Conservation (phyloP, 306 rosid genomes). For the Ziziphus jujuba region DNA sequence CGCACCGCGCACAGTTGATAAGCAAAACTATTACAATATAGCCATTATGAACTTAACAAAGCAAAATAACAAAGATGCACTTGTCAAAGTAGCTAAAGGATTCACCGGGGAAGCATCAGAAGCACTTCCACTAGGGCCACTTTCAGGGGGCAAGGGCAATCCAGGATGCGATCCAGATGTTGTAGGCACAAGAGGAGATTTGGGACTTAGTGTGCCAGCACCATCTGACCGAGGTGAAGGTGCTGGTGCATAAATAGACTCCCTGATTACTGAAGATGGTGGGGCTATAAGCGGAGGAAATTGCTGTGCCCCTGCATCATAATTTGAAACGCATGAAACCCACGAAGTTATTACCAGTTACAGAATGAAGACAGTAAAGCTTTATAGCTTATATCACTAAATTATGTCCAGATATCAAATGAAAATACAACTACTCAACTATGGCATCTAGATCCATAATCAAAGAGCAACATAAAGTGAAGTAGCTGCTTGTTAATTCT, state of each 20-base stretch:
- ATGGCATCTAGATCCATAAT: background rate
- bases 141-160: conserved; percentile 54
- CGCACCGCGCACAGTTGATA: conserved; percentile 16
- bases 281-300: conserved; percentile 84
- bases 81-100: conserved; percentile 42
- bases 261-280: conserved; percentile 57
- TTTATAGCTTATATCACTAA: too few species aligned
- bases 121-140: conserved; percentile 59
- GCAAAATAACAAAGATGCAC: conserved; percentile 39
- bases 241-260: conserved; percentile 58
- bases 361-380: background rate
- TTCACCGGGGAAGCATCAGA: conserved; percentile 68
- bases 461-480: background rate
- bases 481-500: background rate
- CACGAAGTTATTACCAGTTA: background rate
- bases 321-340: conserved; percentile 15
- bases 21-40: conserved; percentile 42
- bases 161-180: conserved; percentile 50
- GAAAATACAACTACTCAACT: background rate
- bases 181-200: conserved; percentile 51
- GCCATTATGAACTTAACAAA: conserved; percentile 40
- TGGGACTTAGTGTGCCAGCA: conserved; percentile 41
- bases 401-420: too few species aligned
- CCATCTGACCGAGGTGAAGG: conserved; percentile 68
- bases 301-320: conserved; percentile 65